Evolutionary conservation across 768 basidiomycete genomes (phyloP).

Genomic region (Leccinum arenicola): DNA sequence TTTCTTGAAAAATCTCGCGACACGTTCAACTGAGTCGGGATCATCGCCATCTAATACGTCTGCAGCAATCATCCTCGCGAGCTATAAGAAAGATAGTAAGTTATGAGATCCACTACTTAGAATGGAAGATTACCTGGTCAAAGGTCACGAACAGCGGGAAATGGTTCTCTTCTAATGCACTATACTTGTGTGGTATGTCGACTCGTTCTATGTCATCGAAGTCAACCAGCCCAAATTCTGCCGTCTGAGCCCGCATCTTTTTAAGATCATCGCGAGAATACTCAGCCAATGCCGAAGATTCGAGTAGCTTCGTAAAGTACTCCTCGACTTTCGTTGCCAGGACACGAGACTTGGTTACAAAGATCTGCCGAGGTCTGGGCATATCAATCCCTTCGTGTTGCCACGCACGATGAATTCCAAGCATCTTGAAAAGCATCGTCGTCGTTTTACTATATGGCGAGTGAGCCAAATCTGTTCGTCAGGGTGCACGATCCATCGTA

Average conservation of each 20-base stretch:
- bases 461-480: not conserved
- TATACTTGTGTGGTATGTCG: slow-evolving; percentile 45
- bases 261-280: slow-evolving; percentile 40
- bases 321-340: slow-evolving; percentile 68
- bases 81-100: slow-evolving; percentile 12
- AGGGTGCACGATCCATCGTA: slow-evolving; percentile 23
- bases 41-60: slow-evolving; percentile 16
- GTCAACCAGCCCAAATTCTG: slow-evolving; percentile 34
- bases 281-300: slow-evolving; percentile 39
- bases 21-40: not conserved
- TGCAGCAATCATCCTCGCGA: slow-evolving; percentile 25
- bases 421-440: slow-evolving; percentile 74
- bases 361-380: slow-evolving; percentile 60
- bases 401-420: slow-evolving; percentile 60
- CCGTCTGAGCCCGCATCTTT: slow-evolving; percentile 19
- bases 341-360: slow-evolving; percentile 67
- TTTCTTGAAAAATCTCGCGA: slow-evolving; percentile 15
- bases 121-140: slow-evolving; percentile 43
- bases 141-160: slow-evolving; percentile 73
- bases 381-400: slow-evolving; percentile 31
- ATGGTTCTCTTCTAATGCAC: slow-evolving; percentile 53
- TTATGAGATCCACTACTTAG: not conserved
- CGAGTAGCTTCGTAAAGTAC: slow-evolving; percentile 52
- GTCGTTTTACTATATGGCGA: slow-evolving; percentile 60
- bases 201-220: slow-evolving; percentile 24